Base-by-base conservation (phyloP, 805 yeast genomes). In the Candida patagonica region DNA sequence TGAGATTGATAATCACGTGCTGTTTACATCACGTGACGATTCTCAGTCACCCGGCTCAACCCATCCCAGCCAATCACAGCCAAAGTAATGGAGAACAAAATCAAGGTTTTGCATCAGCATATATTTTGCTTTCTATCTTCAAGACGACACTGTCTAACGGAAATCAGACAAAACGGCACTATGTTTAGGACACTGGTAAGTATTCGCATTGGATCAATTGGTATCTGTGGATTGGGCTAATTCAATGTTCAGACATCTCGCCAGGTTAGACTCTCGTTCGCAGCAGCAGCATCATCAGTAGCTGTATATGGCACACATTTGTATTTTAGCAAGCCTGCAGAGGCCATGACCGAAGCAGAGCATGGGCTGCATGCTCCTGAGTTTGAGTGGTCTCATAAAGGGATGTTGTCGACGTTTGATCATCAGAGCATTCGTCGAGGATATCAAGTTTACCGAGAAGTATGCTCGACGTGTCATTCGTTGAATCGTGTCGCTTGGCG, bases 401-500 rank as follows among this genome's bases (percentile, higher is more conserved):
- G 96, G 53, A 82, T 86, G 79, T 74, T 87, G 53, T 40, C 48
- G 13, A 73, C 95, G 41, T 88, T 86, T 53, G 96, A 88, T 70
- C 96, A 88, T 66, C 87, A 86, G 44, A 80, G 95, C 41, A 84
- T 92, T 60, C 84, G 98, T 74, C 87, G 98, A 76, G 98, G 98
- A 55, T 92, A 81, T 80, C 96, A 86, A 65, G 98, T 92, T 46
- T 92, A 92, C 75, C 80, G 87, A 67, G 98, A 92, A 70, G 98
- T 92, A 41, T 92, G 98, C 74, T 95, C 98, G 46, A 92, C 97
- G 42, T 92, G 98, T 68, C 98, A 92, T 70, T 89, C 98, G 26
- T 70, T 92, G 57, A 89, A 88, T 63, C 78, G 95, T 73, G 81
- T 92, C 52, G 95, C 97, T 32, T 92, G 98, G 98, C 86, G 98